phyloP scores from a whole-genome alignment of 179 eudicot species.

The Nepenthes alata region DNA sequence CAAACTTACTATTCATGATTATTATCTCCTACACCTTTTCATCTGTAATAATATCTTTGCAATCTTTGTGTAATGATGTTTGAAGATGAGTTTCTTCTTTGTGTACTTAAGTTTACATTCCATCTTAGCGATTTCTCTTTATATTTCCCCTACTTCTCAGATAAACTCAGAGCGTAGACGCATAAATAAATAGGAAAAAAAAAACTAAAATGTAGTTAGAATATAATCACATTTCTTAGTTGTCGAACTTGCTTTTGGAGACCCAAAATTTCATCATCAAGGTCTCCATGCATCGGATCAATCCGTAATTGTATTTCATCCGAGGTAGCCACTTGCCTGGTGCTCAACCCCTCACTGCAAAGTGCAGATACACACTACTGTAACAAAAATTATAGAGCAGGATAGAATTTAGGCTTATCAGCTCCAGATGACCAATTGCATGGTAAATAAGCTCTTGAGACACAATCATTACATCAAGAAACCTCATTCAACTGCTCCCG shows the following conservation, averaged over 20 bases:
- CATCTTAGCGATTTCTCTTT: no score
- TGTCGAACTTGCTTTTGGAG: slow-evolving; percentile 66
- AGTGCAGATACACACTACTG: background rate
- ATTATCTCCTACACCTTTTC: no score
- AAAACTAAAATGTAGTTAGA: background rate
- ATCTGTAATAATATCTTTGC: background rate
- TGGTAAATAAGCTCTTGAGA: no score
- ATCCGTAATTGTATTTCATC: slow-evolving; percentile 77
- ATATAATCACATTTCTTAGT: slow-evolving; percentile 43
- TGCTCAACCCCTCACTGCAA: slow-evolving; percentile 70
- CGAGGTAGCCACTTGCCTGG: slow-evolving; percentile 45
- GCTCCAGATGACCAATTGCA: background rate
- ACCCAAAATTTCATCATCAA: slow-evolving; percentile 63
- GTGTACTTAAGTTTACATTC: no score
- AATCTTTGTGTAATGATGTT: background rate
- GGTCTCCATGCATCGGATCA: slow-evolving; percentile 78
- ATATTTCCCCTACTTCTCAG: no score
- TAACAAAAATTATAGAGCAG: background rate
- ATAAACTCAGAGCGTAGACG: no score
- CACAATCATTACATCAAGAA: no score
- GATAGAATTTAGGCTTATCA: background rate
- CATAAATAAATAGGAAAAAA: no score
- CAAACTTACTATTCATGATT: no score
- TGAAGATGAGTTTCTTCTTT: no score
- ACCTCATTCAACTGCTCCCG: background rate